Evolutionary conservation across 495 filamentous ascomycete species (phyloP).

Genomic region (Aspergillus ellipticus): DNA sequence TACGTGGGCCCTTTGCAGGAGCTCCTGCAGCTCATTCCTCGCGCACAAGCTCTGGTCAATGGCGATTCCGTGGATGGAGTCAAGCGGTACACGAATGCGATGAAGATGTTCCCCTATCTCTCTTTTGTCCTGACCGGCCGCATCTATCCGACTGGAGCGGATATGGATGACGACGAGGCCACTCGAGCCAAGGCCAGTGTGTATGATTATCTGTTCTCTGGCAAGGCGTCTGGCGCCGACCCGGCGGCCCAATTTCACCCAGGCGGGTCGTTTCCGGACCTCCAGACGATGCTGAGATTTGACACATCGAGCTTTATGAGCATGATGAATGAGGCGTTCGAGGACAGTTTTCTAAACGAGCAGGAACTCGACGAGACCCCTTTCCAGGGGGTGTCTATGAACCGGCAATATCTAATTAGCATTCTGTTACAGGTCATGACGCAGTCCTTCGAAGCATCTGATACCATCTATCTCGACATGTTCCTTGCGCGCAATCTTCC

Average conservation of each 20-base stretch:
- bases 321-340: conserved; percentile 95
- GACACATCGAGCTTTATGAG: conserved; percentile 90
- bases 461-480: conserved; percentile 95
- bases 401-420: conserved; percentile 84
- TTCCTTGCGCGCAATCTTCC: conserved; percentile 94
- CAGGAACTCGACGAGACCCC: conserved; percentile 32
- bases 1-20: conserved; percentile 89
- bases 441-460: conserved; percentile 65
- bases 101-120: conserved; percentile 93
- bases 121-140: conserved; percentile 90
- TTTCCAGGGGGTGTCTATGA: conserved; percentile 61
- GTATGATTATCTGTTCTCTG: conserved; percentile 91
- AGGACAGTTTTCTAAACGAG: conserved; percentile 89
- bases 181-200: conserved; percentile 75
- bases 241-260: conserved; percentile 55
- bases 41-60: conserved; percentile 28
- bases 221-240: conserved; percentile 55
- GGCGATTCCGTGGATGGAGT: conserved; percentile 32
- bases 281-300: conserved; percentile 79
- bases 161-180: conserved; percentile 64
- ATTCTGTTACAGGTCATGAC: conserved; percentile 89
- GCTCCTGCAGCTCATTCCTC: conserved; percentile 67
- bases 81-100: conserved; percentile 56
- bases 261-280: conserved; percentile 75
- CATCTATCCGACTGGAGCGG: conserved; percentile 80